These are phyloP conservation scores for Vanrija pseudolonga DNA, from an alignment of 1,284 basidiomycete genomes.

Conservation along the genomic window DNA sequence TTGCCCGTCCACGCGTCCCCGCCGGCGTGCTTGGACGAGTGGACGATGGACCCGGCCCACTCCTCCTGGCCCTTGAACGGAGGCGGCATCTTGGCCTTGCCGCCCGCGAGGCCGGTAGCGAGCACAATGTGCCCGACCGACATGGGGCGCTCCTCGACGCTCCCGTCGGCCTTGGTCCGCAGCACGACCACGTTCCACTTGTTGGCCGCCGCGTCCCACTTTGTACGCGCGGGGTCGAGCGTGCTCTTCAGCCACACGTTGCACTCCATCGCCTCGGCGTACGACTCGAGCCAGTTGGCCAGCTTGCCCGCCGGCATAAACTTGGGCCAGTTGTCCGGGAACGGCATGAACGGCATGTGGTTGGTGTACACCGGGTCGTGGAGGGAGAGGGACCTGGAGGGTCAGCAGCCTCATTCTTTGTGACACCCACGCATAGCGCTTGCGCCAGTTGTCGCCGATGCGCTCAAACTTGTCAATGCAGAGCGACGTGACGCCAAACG, in stretches of 20 bases:
- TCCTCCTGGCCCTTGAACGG: conserved; percentile 50
- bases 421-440: conserved; percentile 53
- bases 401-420: too few species aligned
- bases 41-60: conserved; percentile 58
- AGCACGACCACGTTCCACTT: conserved; percentile 58
- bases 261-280: conserved; percentile 62
- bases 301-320: conserved; percentile 53
- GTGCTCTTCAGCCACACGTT: conserved; percentile 62
- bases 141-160: conserved; percentile 50
- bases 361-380: conserved; percentile 59
- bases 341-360: conserved; percentile 34
- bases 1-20: conserved; percentile 58
- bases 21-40: conserved; percentile 56
- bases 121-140: conserved; percentile 54
- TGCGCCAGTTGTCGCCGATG: conserved; percentile 60
- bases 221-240: conserved; percentile 49
- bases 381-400: conserved; percentile 54
- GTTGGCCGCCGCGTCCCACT: conserved; percentile 53
- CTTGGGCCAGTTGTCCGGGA: conserved; percentile 35
- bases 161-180: conserved; percentile 47
- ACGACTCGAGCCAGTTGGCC: conserved; percentile 65
- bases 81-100: conserved; percentile 55
- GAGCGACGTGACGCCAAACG: conserved; percentile 56
- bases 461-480: conserved; percentile 57
- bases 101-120: conserved; percentile 60